Base-by-base conservation (phyloP, 495 filamentous ascomycete genomes). In the Podospora australis region DNA sequence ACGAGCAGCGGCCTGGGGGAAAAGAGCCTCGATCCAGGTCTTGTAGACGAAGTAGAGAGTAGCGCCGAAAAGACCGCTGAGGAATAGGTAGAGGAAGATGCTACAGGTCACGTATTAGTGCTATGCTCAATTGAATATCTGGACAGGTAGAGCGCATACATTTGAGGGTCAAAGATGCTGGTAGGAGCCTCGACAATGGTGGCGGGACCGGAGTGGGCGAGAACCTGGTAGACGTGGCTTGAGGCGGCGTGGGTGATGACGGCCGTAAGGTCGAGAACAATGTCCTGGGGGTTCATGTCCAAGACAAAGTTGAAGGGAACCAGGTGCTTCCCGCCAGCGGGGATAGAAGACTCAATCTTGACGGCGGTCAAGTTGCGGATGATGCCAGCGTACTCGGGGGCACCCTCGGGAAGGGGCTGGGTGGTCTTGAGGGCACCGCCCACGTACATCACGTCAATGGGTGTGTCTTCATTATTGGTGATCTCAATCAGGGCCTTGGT, bases 11-110 rank as follows among this genome's bases (percentile, higher is more conserved):
- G 89, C 82, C 75, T 96, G 88, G 22, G 92, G 92, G 80, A 96
- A 95, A 60, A 97, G 83, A n/a, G 88, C 81, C 41, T 89, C 85
- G 69, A 98, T 80, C 88, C 90, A 97, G 62, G 91, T 95, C 67
- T 81, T 92, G 78, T 98, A 98, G 71, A 96, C 90, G 67, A 95
- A 96, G 80, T 92, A 96, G 66, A 81, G 73, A 34, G 84, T 87
- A 47, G 84, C 89, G 54, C 64, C 79, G 64, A 95, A 90, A 60
- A 73, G 78, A 48, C 78, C 80, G 46, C 80, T 68, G 55, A 98
- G 88, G 75, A 97, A 80, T 66, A 95, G 81, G 74, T 97, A 98
- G 49, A 98, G 83, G 81, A 98, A 98, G 70, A 96, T 86, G 57
- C 90, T 95, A 51, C 29, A 29, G 16, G 6, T 17, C 42, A 6